Conservation (phyloP, 139 green algal genomes). For the Chlorella vulgaris region DNA sequence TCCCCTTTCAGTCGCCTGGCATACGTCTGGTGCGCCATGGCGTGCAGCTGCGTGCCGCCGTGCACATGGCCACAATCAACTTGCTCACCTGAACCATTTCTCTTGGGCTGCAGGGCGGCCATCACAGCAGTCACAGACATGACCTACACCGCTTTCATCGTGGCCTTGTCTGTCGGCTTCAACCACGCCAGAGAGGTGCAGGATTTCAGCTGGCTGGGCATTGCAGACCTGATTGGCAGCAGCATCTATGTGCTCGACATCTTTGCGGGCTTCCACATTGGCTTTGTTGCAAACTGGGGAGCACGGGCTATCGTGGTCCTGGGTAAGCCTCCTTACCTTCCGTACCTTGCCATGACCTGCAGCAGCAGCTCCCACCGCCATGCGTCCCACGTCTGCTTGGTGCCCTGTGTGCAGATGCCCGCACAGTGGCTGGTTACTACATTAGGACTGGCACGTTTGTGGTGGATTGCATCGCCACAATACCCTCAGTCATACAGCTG, state of each 20-base stretch:
- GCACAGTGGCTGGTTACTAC: slow-evolving; percentile 20
- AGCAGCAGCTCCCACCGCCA: too few species aligned
- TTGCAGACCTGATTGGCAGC: slow-evolving; percentile 17
- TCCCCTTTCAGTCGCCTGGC: not conserved
- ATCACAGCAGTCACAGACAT: not conserved
- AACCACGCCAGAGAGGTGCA: not conserved
- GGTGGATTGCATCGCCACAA: slow-evolving; percentile 23
- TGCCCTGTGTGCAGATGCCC: slow-evolving; percentile 22
- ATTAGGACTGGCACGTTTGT: slow-evolving; percentile 24
- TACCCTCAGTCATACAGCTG: slow-evolving; percentile 24
- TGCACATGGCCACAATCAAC: too few species aligned
- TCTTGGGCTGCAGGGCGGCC: not conserved
- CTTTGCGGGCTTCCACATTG: slow-evolving; percentile 32
- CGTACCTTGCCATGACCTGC: not conserved
- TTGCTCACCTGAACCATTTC: not conserved
- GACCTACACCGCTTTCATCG: slow-evolving; percentile 22
- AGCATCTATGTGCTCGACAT: slow-evolving; percentile 33
- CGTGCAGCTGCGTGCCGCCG: too few species aligned
- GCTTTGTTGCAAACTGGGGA: slow-evolving; percentile 38
- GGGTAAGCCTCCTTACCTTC: not conserved
- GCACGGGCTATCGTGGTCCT: slow-evolving; percentile 8
- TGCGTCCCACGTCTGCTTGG: too few species aligned
- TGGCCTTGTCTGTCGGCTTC: slow-evolving; percentile 37
- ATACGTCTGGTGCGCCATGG: not conserved
- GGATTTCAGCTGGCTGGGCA: not conserved